Percentiles rank a stretch among this genome's conserved stretches.
phyloP scores from a whole-genome alignment of 2,329 filamentous ascomycete species.

The Fusarium sp. region DNA sequence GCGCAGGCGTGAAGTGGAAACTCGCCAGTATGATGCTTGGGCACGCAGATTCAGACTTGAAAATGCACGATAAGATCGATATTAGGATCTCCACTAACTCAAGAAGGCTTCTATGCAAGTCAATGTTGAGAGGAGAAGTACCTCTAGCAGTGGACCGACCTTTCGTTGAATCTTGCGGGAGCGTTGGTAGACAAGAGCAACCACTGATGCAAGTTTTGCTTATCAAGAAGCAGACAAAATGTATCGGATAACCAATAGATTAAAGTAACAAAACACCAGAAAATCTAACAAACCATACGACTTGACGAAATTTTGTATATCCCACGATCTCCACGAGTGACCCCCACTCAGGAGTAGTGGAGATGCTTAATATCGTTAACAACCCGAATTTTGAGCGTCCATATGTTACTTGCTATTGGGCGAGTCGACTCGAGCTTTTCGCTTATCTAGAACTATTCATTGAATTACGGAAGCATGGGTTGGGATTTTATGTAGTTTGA shows the following conservation, averaged over 20 bases:
- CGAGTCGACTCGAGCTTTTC: not conserved
- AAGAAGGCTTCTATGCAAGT: not conserved
- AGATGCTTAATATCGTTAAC: not conserved
- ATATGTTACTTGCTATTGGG: not conserved
- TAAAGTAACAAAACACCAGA: not conserved
- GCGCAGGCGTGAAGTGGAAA: constrained; percentile 53
- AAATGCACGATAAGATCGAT: not conserved
- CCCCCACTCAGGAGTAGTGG: not conserved
- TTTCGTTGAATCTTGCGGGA: constrained; percentile 4
- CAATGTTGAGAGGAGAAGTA: not conserved
- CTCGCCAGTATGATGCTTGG: not conserved
- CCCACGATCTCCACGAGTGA: not conserved
- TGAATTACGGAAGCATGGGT: not conserved
- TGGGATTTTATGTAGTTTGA: not conserved
- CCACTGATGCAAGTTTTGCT: constrained; percentile 6
- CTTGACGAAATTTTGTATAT: not conserved
- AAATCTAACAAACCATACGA: not conserved
- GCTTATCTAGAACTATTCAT: not conserved
- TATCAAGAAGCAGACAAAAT: not conserved
- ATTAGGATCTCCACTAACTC: not conserved
- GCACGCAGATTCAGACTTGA: not conserved
- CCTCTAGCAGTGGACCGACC: constrained; percentile 23
- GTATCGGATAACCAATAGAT: not conserved
- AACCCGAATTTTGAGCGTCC: not conserved
- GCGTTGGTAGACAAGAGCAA: not conserved